These are phyloP conservation scores for Nadsonia starkeyi-henricii DNA, from an alignment of 1,139 yeast species.

Conservation along the genomic window DNA sequence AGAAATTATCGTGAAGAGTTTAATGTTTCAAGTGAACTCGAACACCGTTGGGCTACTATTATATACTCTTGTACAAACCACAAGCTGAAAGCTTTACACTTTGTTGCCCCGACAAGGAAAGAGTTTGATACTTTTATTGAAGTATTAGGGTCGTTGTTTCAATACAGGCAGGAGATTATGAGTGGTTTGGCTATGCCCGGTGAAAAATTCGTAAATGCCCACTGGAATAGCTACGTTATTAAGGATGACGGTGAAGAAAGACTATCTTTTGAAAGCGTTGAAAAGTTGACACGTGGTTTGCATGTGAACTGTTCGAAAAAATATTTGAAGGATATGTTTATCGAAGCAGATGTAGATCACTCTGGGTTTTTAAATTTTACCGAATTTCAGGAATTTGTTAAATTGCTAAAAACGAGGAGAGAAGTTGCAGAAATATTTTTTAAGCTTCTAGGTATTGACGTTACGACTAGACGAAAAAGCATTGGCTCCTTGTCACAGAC, in stretches of 20 bases:
- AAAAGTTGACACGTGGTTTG: constrained; percentile 47
- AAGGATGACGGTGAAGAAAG: constrained; percentile 27
- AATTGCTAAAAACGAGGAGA: constrained; percentile 34
- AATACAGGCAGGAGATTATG: constrained; percentile 38
- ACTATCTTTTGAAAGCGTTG: constrained; percentile 54
- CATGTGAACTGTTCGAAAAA: constrained; percentile 48
- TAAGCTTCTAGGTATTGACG: constrained; percentile 8
- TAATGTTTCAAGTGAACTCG: constrained; percentile 52
- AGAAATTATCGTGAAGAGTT: constrained; percentile 73
- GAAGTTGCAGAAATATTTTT: constrained; percentile 35
- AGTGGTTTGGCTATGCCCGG: constrained; percentile 41
- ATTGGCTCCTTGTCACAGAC: not conserved
- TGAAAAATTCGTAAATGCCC: constrained; percentile 38
- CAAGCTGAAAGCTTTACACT: constrained; percentile 53
- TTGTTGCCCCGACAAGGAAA: constrained; percentile 51
- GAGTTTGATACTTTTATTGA: constrained; percentile 44
- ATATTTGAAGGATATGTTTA: constrained; percentile 31
- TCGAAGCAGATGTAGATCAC: constrained; percentile 32
- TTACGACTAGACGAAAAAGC: constrained; percentile 7
- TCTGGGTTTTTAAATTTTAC: constrained; percentile 43
- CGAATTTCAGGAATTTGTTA: constrained; percentile 63
- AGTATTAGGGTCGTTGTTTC: constrained; percentile 33
- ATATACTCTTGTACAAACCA: constrained; percentile 41
- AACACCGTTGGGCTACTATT: constrained; percentile 65
- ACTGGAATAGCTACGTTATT: constrained; percentile 40